Evolutionary conservation across 306 rosid species (phyloP), one percentile per base, ranked within the genome.

Genomic region (Psophocarpus tetragonolobus): DNA sequence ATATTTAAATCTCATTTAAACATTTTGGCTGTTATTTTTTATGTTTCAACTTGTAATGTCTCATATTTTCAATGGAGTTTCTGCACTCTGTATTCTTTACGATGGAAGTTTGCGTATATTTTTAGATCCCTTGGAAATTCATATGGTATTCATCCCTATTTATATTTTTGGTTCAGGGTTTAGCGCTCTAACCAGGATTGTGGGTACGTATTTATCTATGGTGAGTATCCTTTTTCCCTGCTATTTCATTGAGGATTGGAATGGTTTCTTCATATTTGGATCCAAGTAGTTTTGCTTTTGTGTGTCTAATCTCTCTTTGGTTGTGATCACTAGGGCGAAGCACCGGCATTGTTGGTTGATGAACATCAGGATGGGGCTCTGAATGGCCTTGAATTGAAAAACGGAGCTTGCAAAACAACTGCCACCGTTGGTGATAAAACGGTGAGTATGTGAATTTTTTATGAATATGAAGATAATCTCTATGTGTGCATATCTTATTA

Each of bases 261-360:
- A 61, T 64, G 64, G 27, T 57, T 45, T 81, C 18, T 68, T 36
- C 60, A 42, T 74, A 73, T 72, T 6, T 67, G 84, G 85, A 84
- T 74, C 69, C 61, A 26, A 72, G 73, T 60, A 63, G 51, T 65
- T 80, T 81, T 80, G 44, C 11, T 78, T 67, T 81, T 50, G 62
- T 56, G 77, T 80, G 6, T 61, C 45, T 79, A 32, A 81, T 84
- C 74, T 84, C 20, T 74, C 63, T 71, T 78, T 68, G 58, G 47
- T 76, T 80, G 39, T 83, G 88, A 79, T 84, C 69, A 41, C 61
- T 79, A 95, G 99, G 99, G 99, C 29, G 90, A 91, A 86, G 97
- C 99, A 42, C 97, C 97, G 2, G 90, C 88, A 57, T 89, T 95
- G 79, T 77, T 82, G 68, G 89, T 78, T 83, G 90, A 91, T 64